These are phyloP conservation scores for Austroboletus novae-zelandiae DNA, from an alignment of 1,284 basidiomycete species.

Conservation along the genomic window DNA sequence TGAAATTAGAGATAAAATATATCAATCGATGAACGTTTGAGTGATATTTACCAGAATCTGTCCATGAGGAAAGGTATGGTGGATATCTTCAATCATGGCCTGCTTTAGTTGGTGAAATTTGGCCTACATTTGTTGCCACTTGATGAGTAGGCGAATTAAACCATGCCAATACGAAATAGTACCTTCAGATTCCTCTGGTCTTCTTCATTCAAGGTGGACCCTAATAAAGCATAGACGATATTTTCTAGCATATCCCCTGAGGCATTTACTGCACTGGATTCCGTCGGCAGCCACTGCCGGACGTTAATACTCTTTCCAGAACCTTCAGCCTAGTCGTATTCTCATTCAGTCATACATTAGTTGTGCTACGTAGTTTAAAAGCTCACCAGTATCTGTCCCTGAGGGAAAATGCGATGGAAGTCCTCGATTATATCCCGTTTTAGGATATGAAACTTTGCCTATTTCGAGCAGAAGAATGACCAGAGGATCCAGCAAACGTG, in stretches of 20 bases:
- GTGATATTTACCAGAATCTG: conserved; percentile 24
- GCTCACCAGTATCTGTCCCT: background rate
- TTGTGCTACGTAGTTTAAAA: no score
- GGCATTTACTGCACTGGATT: background rate
- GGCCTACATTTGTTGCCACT: conserved; percentile 10
- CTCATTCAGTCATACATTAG: background rate
- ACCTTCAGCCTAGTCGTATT: background rate
- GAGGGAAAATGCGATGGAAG: background rate
- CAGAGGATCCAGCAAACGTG: no score
- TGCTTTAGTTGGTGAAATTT: conserved; percentile 31
- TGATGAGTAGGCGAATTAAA: no score
- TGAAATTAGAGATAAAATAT: background rate
- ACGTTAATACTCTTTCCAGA: background rate
- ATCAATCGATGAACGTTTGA: no score
- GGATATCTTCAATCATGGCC: conserved; percentile 31
- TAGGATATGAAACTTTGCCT: background rate
- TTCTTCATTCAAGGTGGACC: background rate
- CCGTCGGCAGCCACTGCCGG: no score
- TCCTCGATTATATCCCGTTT: background rate
- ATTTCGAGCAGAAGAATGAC: no score
- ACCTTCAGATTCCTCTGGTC: background rate
- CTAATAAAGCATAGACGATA: background rate
- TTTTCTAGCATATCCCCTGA: background rate
- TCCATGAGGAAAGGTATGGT: conserved; percentile 28
- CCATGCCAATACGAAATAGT: no score